phyloP scores from a whole-genome alignment of 495 filamentous ascomycete species.

The Penicillium desertorum region DNA sequence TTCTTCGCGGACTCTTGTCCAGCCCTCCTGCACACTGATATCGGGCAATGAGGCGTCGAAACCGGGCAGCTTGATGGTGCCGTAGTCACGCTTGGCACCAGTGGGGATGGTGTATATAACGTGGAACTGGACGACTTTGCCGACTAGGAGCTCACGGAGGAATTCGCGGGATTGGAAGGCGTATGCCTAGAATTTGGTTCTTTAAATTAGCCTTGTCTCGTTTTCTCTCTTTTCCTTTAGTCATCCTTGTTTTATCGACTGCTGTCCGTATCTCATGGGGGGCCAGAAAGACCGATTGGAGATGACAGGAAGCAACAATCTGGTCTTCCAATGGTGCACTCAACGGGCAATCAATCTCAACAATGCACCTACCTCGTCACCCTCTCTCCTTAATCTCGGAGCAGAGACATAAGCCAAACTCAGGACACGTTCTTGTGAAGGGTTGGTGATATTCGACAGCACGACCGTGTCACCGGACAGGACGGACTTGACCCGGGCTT shows the following conservation, averaged over 20 bases:
- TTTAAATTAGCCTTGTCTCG: constrained; percentile 2
- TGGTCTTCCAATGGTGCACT: neutral
- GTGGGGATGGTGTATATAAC: constrained; percentile 81
- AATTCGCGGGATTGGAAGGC: constrained; percentile 93
- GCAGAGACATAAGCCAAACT: constrained; percentile 90
- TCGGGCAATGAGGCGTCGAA: constrained; percentile 77
- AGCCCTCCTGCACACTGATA: constrained; percentile 76
- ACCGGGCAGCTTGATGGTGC: constrained; percentile 65
- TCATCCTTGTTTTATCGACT: neutral
- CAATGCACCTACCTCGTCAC: constrained; percentile 69
- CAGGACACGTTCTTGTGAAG: constrained; percentile 73
- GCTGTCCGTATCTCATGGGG: neutral
- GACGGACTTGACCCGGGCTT: constrained; percentile 89
- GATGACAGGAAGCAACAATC: neutral
- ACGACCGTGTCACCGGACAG: constrained; percentile 90
- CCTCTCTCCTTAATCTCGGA: constrained; percentile 81
- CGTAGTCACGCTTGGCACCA: constrained; percentile 81
- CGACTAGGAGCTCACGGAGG: constrained; percentile 77
- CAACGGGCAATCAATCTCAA: constrained; percentile 5
- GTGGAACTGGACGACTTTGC: constrained; percentile 81
- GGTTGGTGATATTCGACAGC: constrained; percentile 71
- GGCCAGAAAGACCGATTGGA: neutral
- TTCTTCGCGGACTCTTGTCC: constrained; percentile 89
- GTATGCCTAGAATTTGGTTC: constrained; percentile 54
- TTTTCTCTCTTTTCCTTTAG: neutral